Percentiles rank a stretch among this genome's conserved stretches.
Conservation (phyloP, 2,329 filamentous ascomycete species). For the Fusarium poae region DNA sequence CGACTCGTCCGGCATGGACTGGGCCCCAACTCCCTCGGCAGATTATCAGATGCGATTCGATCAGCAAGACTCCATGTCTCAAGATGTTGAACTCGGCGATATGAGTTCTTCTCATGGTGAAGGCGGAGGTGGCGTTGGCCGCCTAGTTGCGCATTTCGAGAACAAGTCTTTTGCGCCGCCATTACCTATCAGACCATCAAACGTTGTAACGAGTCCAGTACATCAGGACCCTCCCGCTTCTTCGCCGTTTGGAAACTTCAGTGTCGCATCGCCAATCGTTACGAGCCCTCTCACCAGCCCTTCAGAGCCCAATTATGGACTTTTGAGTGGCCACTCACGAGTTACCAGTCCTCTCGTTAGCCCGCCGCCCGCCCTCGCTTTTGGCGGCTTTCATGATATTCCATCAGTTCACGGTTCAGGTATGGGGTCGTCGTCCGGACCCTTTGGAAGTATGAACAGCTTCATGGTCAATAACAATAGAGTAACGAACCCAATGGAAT, state of each 20-base stretch:
- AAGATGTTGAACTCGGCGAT: conserved; percentile 49
- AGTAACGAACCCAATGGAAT: conserved; percentile 48
- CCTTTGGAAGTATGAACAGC: conserved; percentile 53
- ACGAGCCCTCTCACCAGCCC: conserved; percentile 53
- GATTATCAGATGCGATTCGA: conserved; percentile 50
- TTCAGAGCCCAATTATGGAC: conserved; percentile 52
- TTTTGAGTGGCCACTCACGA: conserved; percentile 48
- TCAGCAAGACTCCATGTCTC: conserved; percentile 39
- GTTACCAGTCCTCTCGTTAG: conserved; percentile 53
- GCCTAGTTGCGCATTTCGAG: conserved; percentile 59
- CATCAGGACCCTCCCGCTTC: conserved; percentile 46
- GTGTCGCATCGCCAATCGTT: conserved; percentile 48
- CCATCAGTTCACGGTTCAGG: conserved; percentile 49
- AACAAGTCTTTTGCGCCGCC: conserved; percentile 55
- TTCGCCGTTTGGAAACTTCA: conserved; percentile 53
- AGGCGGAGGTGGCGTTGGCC: conserved; percentile 52
- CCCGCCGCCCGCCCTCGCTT: conserved; percentile 50
- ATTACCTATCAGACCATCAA: conserved; percentile 54
- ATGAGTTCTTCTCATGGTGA: conserved; percentile 45
- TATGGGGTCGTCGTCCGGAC: conserved; percentile 45
- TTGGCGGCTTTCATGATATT: conserved; percentile 52
- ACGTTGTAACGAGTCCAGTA: conserved; percentile 47
- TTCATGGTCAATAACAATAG: conserved; percentile 51
- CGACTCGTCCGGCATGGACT: conserved; percentile 55
- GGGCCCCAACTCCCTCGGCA: conserved; percentile 51